These are phyloP conservation scores for Fallopia convolvulus DNA, from an alignment of 148 eudicot species.

Conservation along the genomic window DNA sequence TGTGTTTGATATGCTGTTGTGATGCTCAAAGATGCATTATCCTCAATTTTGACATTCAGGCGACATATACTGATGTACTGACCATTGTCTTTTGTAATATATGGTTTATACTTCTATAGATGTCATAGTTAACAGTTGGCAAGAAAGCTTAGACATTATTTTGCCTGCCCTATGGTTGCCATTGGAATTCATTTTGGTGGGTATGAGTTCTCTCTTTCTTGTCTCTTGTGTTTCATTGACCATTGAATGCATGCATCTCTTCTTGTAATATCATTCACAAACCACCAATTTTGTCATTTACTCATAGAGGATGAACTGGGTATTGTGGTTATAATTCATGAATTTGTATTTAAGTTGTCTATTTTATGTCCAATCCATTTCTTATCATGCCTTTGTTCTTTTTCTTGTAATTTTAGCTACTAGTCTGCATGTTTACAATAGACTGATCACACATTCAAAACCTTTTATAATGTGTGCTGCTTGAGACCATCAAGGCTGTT, in stretches of 20 bases:
- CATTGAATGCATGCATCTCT: conserved; percentile 1
- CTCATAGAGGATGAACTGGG: not conserved
- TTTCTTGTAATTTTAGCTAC: not conserved
- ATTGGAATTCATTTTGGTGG: conserved; percentile 4
- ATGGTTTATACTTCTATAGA: conserved; percentile 4
- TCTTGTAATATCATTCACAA: conserved; percentile 11
- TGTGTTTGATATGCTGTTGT: not conserved
- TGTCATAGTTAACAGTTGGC: conserved; percentile 8
- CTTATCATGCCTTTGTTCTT: not conserved
- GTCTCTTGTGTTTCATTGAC: conserved; percentile 6
- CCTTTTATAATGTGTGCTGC: not conserved
- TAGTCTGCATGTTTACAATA: not conserved
- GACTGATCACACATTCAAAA: not conserved
- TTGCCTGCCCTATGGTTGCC: conserved; percentile 3
- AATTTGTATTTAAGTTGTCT: not conserved
- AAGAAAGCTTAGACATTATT: conserved; percentile 6
- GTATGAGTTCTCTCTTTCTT: not conserved
- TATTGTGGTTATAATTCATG: not conserved
- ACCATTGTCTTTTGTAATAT: conserved; percentile 1
- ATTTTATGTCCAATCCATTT: conserved; percentile 3
- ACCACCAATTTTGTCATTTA: conserved; percentile 3
- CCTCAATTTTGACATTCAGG: not conserved
- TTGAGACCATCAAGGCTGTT: not conserved
- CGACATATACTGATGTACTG: not conserved
- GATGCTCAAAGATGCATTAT: not conserved